Conservation (phyloP, 495 filamentous ascomycete species). For the Annulohypoxylon nitens region DNA sequence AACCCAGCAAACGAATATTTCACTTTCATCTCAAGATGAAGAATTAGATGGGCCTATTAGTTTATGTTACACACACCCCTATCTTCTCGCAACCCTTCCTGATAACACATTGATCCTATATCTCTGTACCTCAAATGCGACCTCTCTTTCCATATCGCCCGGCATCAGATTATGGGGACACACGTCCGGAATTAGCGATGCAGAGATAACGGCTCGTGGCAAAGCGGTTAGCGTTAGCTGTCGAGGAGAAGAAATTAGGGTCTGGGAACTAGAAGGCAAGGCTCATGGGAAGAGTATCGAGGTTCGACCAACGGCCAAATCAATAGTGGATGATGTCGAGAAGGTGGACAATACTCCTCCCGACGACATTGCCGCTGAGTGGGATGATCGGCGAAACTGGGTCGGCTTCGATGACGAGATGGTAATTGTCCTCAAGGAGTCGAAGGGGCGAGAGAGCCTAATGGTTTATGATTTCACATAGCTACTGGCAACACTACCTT, state of each 20-base stretch:
- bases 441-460: slow-evolving; percentile 75
- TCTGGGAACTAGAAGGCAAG: slow-evolving; percentile 93
- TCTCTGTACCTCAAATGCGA: slow-evolving; percentile 79
- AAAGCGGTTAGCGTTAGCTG: slow-evolving; percentile 91
- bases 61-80: slow-evolving; percentile 90
- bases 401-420: slow-evolving; percentile 95
- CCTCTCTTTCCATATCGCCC: slow-evolving; percentile 74
- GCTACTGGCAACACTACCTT: background rate
- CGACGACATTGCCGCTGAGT: slow-evolving; percentile 40
- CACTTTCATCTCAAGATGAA: slow-evolving; percentile 23
- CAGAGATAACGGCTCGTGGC: slow-evolving; percentile 86
- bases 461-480: slow-evolving; percentile 94
- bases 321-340: slow-evolving; percentile 28
- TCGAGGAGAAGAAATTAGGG: slow-evolving; percentile 84
- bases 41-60: slow-evolving; percentile 71
- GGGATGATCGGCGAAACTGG: slow-evolving; percentile 68
- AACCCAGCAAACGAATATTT: slow-evolving; percentile 57
- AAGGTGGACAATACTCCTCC: slow-evolving; percentile 25
- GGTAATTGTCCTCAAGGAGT: slow-evolving; percentile 86
- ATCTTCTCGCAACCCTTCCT: slow-evolving; percentile 85
- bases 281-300: slow-evolving; percentile 61
- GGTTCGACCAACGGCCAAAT: slow-evolving; percentile 58
- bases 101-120: slow-evolving; percentile 95
- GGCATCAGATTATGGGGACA: slow-evolving; percentile 92
- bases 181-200: slow-evolving; percentile 88